These are phyloP conservation scores for Podospora fimiseda DNA, from an alignment of 495 filamentous ascomycete species.

Conservation along the genomic window DNA sequence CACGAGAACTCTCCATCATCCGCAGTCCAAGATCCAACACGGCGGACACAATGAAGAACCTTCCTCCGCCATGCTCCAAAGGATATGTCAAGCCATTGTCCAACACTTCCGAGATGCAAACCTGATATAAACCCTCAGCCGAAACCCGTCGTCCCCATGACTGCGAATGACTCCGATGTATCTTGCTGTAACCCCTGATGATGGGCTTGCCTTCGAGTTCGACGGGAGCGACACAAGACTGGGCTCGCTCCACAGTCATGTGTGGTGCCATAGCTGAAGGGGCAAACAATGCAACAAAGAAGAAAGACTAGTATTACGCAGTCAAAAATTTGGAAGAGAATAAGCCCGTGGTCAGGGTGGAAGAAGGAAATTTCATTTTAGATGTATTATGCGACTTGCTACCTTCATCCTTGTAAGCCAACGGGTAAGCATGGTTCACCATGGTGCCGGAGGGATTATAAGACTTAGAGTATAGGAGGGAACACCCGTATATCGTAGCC, in stretches of 20 bases:
- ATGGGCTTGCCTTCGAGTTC: background rate
- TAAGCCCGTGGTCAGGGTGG: background rate
- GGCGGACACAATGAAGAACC: slow-evolving; percentile 12
- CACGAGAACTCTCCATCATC: slow-evolving; percentile 17
- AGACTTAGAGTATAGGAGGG: background rate
- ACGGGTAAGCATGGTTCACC: background rate
- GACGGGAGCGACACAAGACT: background rate
- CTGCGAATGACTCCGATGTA: background rate
- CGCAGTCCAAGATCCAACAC: slow-evolving; percentile 19
- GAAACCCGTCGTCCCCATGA: background rate
- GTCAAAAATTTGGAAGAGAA: background rate
- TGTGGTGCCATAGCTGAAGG: background rate
- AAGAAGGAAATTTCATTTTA: background rate
- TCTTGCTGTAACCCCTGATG: background rate
- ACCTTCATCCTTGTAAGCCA: background rate
- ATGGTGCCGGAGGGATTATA: background rate
- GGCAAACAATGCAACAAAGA: background rate
- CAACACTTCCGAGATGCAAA: slow-evolving; percentile 18
- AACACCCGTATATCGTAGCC: background rate
- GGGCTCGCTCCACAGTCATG: background rate
- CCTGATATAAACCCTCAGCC: slow-evolving; percentile 15
- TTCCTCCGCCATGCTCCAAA: slow-evolving; percentile 11
- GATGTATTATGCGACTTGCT: background rate
- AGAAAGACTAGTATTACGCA: background rate
- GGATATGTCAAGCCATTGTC: slow-evolving; percentile 6